Evolutionary conservation across 148 eudicot genomes (phyloP).

Genomic region (Camellia granthamiana): DNA sequence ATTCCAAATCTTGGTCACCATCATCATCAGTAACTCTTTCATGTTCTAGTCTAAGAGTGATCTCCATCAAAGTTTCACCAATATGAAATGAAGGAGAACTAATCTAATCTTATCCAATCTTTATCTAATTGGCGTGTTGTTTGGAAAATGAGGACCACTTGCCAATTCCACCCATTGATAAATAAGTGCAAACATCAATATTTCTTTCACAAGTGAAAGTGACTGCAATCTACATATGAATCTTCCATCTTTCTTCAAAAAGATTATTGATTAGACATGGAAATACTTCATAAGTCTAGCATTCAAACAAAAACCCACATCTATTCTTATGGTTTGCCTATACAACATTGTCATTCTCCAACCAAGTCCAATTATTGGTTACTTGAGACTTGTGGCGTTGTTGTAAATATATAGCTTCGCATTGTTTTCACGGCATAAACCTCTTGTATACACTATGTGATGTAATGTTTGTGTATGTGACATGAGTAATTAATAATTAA

Average conservation of each 20-base stretch:
- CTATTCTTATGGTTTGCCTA: neutral
- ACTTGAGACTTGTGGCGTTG: too few species aligned
- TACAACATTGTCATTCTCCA: too few species aligned
- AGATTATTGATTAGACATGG: neutral
- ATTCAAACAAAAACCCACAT: neutral
- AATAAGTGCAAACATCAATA: neutral
- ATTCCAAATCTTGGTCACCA: too few species aligned
- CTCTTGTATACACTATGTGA: too few species aligned
- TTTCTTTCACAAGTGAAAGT: conserved; percentile 1
- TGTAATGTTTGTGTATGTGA: too few species aligned
- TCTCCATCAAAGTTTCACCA: neutral
- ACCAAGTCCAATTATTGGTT: too few species aligned
- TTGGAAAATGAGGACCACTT: neutral
- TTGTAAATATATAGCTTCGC: too few species aligned
- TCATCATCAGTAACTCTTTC: too few species aligned
- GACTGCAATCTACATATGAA: neutral
- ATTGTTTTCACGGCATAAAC: too few species aligned
- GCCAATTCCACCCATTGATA: neutral
- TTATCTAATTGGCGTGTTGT: neutral
- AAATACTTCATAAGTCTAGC: neutral
- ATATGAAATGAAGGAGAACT: neutral
- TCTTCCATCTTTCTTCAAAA: neutral
- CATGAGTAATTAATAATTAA: too few species aligned
- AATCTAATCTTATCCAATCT: conserved; percentile 3
- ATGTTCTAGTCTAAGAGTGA: too few species aligned